Base-by-base conservation (phyloP, 2,329 filamentous ascomycete genomes). In the Aspergillus fischeri region DNA sequence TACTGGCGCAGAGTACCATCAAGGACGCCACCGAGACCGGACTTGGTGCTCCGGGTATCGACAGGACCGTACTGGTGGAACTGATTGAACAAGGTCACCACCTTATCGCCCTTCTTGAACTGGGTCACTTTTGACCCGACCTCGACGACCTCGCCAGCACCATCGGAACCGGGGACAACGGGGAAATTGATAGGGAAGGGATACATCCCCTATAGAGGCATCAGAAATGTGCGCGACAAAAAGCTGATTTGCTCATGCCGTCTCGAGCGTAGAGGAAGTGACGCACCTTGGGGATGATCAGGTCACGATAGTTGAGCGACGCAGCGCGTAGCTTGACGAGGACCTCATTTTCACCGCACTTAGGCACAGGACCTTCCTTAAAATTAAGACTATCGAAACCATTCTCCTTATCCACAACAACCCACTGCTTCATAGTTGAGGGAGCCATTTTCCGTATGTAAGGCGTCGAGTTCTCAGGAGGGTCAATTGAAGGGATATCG, bases 1-100 rank as follows among this genome's bases (percentile, higher is more conserved):
- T 88, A 86, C 63, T 88, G 79, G 48, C 88, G 83, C 27, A 93
- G 79, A 0, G 82, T 83, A 57, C 90, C 90, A 65, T 92, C 84
- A 1, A 88, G 55, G 10, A 79, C 79, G 51, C 88, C 89, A 54
- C 90, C 90, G 1, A 92, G 81, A 2, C 87, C 87, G 1, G 84
- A 85, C 0, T 59, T 54, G 4, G 75, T 56, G 27, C 72, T 75
- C 48, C 78, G 49, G 4, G 49, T 7, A 50, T 73, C 67, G 20
- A 84, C 70, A 1, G 75, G 74, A 47, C 81, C 82, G 27, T 75
- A 81, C 52, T 83, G 74, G 64, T 85, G 83, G 10, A 69, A 75
- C 67, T 84, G 81, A 68, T 83, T 84, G 78, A 86, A 85, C 54
- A 83, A 75, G 0, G 82, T 84, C 27, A 69, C 67, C 17, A 88